A percentile compares a stretch with the other conserved stretches of the same genome.
Evolutionary conservation across 768 basidiomycete species (phyloP).

Genomic region (Lactarius evosmus): DNA sequence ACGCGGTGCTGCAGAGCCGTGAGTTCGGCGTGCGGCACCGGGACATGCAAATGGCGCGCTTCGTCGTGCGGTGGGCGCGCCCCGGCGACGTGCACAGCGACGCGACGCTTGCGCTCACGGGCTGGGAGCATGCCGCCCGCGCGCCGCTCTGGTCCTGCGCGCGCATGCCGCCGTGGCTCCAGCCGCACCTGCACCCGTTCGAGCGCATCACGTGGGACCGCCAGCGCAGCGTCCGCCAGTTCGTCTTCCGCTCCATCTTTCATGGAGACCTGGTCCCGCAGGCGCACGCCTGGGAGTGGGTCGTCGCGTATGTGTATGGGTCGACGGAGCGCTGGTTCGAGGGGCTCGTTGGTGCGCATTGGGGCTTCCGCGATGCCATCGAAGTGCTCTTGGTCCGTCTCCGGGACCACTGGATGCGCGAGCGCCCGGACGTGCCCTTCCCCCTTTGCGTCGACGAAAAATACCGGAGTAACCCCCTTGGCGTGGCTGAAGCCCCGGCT

Average conservation of each 20-base stretch:
- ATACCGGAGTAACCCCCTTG: not conserved
- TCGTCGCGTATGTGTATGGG: conserved; percentile 34
- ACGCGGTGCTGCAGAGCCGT: conserved; percentile 30
- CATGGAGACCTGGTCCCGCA: conserved; percentile 22
- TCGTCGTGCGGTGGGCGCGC: conserved; percentile 31
- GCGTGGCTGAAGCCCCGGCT: not conserved
- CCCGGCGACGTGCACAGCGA: conserved; percentile 24
- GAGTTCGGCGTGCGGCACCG: conserved; percentile 33
- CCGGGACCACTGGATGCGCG: conserved; percentile 31
- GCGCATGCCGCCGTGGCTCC: conserved; percentile 34
- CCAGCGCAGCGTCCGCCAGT: conserved; percentile 30
- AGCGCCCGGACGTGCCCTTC: conserved; percentile 31
- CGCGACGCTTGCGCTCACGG: conserved; percentile 31
- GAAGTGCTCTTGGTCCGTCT: conserved; percentile 32
- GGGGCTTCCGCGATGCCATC: conserved; percentile 30
- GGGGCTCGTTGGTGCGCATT: conserved; percentile 32
- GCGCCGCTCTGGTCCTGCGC: conserved; percentile 37
- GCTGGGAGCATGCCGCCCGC: conserved; percentile 35
- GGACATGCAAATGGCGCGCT: conserved; percentile 36
- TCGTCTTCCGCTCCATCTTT: conserved; percentile 31
- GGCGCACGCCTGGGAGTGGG: conserved; percentile 31
- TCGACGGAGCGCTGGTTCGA: conserved; percentile 37
- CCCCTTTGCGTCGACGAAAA: conserved; percentile 25
- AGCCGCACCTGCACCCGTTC: conserved; percentile 26
- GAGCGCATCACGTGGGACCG: conserved; percentile 31